A percentile compares a stretch with the other conserved stretches of the same genome.
Conservation (phyloP, 805 yeast genomes). For the Candida pini region DNA sequence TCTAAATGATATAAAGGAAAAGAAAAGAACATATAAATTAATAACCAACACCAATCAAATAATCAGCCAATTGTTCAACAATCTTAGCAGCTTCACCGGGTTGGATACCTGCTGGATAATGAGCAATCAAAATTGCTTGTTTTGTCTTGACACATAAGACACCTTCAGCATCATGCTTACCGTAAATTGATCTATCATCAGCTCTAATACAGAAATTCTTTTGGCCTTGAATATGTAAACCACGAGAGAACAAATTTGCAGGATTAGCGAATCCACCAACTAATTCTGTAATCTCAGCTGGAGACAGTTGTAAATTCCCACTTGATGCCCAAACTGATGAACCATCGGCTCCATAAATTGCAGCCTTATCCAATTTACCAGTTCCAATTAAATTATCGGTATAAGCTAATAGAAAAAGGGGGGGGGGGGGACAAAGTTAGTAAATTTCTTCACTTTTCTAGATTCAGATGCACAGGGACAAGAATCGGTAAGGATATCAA, state of each 20-base stretch:
- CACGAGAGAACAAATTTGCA: constrained; percentile 71
- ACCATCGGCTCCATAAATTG: constrained; percentile 90
- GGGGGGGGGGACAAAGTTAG: neutral
- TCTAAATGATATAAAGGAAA: neutral
- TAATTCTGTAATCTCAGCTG: constrained; percentile 66
- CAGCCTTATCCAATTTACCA: constrained; percentile 86
- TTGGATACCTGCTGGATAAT: constrained; percentile 84
- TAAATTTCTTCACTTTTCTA: too few species aligned
- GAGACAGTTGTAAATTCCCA: constrained; percentile 56
- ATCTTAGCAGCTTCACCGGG: constrained; percentile 94
- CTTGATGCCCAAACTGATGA: constrained; percentile 92
- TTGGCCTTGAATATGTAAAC: constrained; percentile 77
- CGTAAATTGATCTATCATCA: constrained; percentile 90
- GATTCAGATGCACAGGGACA: too few species aligned
- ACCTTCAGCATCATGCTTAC: constrained; percentile 86
- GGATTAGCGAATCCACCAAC: constrained; percentile 81
- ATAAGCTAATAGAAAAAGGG: constrained; percentile 55
- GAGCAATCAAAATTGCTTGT: constrained; percentile 91
- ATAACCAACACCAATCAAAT: constrained; percentile 82
- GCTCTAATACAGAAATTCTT: constrained; percentile 87
- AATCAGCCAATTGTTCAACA: constrained; percentile 94
- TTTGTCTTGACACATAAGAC: constrained; percentile 86
- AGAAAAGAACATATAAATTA: constrained; percentile 26
- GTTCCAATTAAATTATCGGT: constrained; percentile 89
- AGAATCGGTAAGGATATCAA: too few species aligned